Evolutionary conservation across 495 filamentous ascomycete species (phyloP), one percentile per base, ranked within the genome.

Genomic region (Ramalina intermedia): DNA sequence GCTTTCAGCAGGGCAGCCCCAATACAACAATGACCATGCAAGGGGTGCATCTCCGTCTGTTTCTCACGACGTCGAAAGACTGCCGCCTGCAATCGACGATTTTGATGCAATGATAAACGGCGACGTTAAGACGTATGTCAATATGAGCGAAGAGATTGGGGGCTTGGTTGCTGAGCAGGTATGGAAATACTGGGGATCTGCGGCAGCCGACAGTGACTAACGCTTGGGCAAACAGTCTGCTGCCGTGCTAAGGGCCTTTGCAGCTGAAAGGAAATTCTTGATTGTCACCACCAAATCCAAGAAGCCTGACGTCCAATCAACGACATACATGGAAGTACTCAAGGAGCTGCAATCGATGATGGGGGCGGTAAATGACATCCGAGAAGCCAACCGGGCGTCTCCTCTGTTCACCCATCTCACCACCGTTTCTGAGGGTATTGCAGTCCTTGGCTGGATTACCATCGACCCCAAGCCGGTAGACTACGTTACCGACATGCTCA

Each of bases 271-370:
- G 47, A 85, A 80, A 58, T 91, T 94, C 65, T 73, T 98, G 41
- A 74, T 88, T 49, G 79, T 95, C 55, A 79, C 88, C 2, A 91
- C 84, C 21, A 91, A 88, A 65, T 82, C 93, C 9, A 94, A 84
- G 73, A 95, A 94, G 65, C 93, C 90, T 23, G 82, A 86, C 46
- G 73, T 79, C 38, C 72, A 73, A 18, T 77, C 78, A 11, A 68
- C 79, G 8, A 69, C 74, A 4, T 76, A 71, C 55, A 79, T 82
- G 72, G 79, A 88, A 43, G 75, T 89, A 42, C 71, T 94, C 53
- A 85, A 86, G 46, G 85, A 86, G 47, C 79, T 95, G 53, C 84
- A 90, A 62, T 75, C 77, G 53, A 79, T 79, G 23, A 81, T 90
- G 55, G 78, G 80, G 50, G 76, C 72, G 11, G 84, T 91, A 50